Conservation (phyloP, 495 filamentous ascomycete genomes). For the Sordaria brevicollis region DNA sequence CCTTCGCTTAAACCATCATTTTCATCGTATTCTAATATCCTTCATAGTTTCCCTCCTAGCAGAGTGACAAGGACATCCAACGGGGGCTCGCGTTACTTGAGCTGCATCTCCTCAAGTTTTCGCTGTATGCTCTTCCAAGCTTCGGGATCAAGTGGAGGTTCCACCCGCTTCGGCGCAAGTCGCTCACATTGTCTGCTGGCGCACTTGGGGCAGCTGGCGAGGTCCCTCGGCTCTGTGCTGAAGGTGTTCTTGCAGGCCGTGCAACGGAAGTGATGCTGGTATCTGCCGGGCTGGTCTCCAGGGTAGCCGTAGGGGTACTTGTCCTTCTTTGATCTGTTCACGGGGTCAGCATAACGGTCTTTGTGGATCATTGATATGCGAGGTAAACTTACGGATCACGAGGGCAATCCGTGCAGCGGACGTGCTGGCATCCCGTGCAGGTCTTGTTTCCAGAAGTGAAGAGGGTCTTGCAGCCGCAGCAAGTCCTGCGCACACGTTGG, state of each 20-base stretch:
- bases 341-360: conserved; percentile 13
- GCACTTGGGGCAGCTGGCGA: conserved; percentile 50
- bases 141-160: conserved; percentile 55
- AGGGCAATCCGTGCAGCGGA: conserved; percentile 73
- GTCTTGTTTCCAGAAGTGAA: conserved; percentile 41
- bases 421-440: conserved; percentile 62
- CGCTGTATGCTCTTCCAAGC: conserved; percentile 50
- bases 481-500: conserved; percentile 64
- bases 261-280: conserved; percentile 47
- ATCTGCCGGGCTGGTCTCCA: conserved; percentile 47
- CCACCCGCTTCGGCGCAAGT: conserved; percentile 45
- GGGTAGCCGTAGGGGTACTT: conserved; percentile 74
- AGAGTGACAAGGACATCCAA: not conserved
- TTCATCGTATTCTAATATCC: not conserved
- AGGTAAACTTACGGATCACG: conserved; percentile 59
- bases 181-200: conserved; percentile 44
- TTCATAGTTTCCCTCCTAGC: not conserved
- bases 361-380: conserved; percentile 1
- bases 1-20: not conserved
- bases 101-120: conserved; percentile 38
- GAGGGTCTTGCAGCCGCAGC: conserved; percentile 60
- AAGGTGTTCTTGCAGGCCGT: conserved; percentile 52
- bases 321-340: conserved; percentile 50
- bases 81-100: conserved; percentile 15
- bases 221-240: conserved; percentile 29